Base-by-base conservation (phyloP, 148 eudicot species). In the Heliosperma pusillum region DNA sequence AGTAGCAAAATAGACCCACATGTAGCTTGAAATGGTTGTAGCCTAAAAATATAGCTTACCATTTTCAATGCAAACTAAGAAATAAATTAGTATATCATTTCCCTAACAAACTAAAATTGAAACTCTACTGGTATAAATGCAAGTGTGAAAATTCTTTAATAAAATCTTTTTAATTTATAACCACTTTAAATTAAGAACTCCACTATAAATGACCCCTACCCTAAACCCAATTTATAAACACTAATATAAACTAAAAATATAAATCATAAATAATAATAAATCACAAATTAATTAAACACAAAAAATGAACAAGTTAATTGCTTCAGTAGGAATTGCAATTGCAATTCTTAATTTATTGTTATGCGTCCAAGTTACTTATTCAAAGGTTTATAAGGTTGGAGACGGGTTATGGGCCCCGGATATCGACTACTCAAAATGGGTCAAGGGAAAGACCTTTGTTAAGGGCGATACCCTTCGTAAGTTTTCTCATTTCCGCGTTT, bases 321-420 rank as follows among this genome's bases (percentile, higher is more conserved):
- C 22, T 21, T 19, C 9, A 17, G 22, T 56, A 56, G 60, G n/a
- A n/a, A 56, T n/a, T 56, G 60, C 60, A 56, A 1, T 56, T 11
- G 53, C 53, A 47, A 47, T 47, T 47, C 53, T 47, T 47, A 53
- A 65, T 62, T 70, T 65, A 4, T 36, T 80, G 22, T 71, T 74
- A 40, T 69, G 27, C 53, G 36, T 42, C 10, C 69, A 60, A 44
- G 2, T 29, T 47, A 47, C 27, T 36, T 64, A 21, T 26, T 74
- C 75, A 21, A 75, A 24, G 17, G 71, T 80, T 70, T 70, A 80
- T 10, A 55, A 0, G 13, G 82, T 75, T 26, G 82, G 82, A 15
- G 82, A 80, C 10, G 30, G 58, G 5, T 19, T 6, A 47, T 80
- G 82, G 82, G 82, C 47, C 8, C 82, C 78, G 1, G 75, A 70